phyloP scores from a whole-genome alignment of 176 grass and related monocot genomes.

The Rhipidocladum racemiflorum region DNA sequence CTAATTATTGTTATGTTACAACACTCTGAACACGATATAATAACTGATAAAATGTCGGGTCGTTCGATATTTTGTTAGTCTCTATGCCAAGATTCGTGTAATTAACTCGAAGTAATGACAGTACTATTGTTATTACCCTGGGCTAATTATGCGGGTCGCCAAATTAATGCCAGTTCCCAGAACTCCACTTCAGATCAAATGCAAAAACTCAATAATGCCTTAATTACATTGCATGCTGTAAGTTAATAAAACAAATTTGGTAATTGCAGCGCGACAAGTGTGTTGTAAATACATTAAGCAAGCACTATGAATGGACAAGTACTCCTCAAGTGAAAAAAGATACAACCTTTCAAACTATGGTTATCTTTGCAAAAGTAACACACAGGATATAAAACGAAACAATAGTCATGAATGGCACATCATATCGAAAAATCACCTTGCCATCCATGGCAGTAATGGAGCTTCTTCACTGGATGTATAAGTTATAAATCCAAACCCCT shows the following conservation, averaged over 20 bases:
- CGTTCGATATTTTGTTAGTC: no score
- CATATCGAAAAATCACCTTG: conserved; percentile 46
- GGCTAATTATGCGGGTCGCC: no score
- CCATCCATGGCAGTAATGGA: conserved; percentile 75
- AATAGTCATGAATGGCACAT: conserved; percentile 1
- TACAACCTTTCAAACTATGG: background rate
- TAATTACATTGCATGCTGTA: background rate
- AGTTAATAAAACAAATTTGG: conserved; percentile 1
- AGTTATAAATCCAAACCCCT: conserved; percentile 88
- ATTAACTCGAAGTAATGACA: no score
- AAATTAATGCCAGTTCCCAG: background rate
- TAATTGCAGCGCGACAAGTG: background rate
- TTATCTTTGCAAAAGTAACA: background rate
- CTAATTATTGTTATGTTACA: no score
- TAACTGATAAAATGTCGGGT: no score
- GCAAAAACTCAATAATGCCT: background rate
- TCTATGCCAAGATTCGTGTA: no score
- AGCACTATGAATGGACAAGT: background rate
- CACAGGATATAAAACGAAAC: background rate
- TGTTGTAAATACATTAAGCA: background rate
- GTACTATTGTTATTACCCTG: no score
- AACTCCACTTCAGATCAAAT: background rate
- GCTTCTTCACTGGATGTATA: conserved; percentile 61
- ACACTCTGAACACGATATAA: no score
- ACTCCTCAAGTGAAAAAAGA: background rate